These are phyloP conservation scores for Onygena corvina DNA, from an alignment of 2,329 filamentous ascomycete species.

Conservation along the genomic window DNA sequence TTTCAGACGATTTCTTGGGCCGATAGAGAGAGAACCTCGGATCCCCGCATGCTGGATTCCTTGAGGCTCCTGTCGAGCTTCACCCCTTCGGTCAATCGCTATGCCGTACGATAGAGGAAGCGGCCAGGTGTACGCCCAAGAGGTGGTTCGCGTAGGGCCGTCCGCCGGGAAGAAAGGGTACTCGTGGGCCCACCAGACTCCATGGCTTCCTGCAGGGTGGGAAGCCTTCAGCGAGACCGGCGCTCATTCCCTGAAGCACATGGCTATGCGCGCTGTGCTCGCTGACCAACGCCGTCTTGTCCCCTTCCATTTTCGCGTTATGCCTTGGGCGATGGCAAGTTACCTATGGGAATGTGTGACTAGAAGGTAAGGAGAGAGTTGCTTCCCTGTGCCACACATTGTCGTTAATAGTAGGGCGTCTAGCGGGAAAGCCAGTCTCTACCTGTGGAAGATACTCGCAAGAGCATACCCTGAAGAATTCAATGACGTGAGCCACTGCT, in stretches of 20 bases:
- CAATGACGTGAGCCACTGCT: conserved; percentile 19
- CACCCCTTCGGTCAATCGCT: conserved; percentile 11
- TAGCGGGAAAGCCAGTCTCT: conserved; percentile 29
- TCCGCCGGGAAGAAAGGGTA: conserved; percentile 17
- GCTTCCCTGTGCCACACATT: background rate
- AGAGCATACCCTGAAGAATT: conserved; percentile 30
- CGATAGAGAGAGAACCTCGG: no score
- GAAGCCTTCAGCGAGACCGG: conserved; percentile 20
- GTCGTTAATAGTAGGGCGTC: conserved; percentile 9
- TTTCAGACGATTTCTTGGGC: no score
- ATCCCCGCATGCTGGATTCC: no score
- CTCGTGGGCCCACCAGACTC: conserved; percentile 31
- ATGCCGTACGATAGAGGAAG: conserved; percentile 14
- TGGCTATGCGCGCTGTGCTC: conserved; percentile 25
- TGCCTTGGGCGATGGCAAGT: conserved; percentile 32
- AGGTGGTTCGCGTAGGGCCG: background rate
- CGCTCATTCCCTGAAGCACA: conserved; percentile 26
- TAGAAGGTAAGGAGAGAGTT: conserved; percentile 22
- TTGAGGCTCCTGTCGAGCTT: no score
- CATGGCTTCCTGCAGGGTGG: conserved; percentile 24
- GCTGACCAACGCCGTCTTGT: conserved; percentile 29
- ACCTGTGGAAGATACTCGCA: conserved; percentile 36
- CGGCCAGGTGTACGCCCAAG: conserved; percentile 16
- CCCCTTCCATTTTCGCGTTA: conserved; percentile 24
- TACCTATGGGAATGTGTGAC: conserved; percentile 31